Evolutionary conservation across 2,329 filamentous ascomycete species (phyloP).

Genomic region (Paraconiothyrium brasiliense): DNA sequence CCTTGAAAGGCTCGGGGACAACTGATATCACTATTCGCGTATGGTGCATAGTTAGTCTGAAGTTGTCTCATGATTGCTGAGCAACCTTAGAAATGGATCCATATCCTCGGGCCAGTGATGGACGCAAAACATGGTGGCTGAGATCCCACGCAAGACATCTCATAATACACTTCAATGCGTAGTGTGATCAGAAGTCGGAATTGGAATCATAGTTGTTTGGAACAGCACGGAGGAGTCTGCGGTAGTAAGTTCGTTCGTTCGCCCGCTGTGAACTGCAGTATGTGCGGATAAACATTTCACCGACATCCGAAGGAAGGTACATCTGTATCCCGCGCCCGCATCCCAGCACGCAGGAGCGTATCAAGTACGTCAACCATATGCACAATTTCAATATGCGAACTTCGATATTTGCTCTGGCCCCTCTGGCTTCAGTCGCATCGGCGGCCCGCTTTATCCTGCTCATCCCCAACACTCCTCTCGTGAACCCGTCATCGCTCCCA

Average conservation of each 20-base stretch:
- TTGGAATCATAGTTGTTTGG: neutral
- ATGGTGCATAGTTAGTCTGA: too few relatives aligned
- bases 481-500: conserved; percentile 59
- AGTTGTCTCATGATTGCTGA: too few relatives aligned
- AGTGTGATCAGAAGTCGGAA: too few relatives aligned
- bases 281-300: conserved; percentile 3
- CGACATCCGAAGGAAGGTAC: conserved; percentile 15
- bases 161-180: too few relatives aligned
- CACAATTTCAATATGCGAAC: conserved; percentile 33
- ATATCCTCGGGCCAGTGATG: too few relatives aligned
- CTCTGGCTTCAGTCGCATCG: conserved; percentile 50
- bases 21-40: too few relatives aligned
- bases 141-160: too few relatives aligned
- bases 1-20: too few relatives aligned
- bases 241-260: neutral
- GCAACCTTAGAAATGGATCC: too few relatives aligned
- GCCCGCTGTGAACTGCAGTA: neutral
- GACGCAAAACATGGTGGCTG: too few relatives aligned
- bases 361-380: conserved; percentile 15
- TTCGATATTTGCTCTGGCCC: conserved; percentile 53
- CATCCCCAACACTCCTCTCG: conserved; percentile 57
- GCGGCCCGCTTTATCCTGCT: conserved; percentile 62
- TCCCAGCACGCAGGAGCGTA: conserved; percentile 10
- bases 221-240: neutral
- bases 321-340: conserved; percentile 10